Conservation (phyloP, 768 basidiomycete genomes). For the Agaricus blazei region DNA sequence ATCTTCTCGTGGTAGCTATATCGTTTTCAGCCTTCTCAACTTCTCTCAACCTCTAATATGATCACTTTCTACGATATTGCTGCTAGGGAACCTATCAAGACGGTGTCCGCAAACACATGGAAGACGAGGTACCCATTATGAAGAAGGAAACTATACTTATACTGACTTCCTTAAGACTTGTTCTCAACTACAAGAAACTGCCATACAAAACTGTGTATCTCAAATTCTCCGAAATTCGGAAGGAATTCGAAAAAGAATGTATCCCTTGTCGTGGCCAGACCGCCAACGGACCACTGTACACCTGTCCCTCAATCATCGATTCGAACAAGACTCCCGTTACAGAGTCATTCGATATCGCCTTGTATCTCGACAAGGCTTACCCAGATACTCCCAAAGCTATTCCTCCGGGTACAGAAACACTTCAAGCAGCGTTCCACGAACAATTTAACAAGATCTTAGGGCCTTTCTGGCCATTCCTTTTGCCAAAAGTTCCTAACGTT, state of each 20-base stretch:
- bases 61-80: not conserved
- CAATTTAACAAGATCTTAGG: constrained; percentile 8
- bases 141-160: no score
- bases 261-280: no score
- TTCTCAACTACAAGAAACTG: no score
- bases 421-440: constrained; percentile 5
- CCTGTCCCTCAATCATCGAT: constrained; percentile 20
- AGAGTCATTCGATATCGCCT: constrained; percentile 38
- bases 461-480: constrained; percentile 7
- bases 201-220: no score
- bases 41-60: not conserved
- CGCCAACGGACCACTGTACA: constrained; percentile 1
- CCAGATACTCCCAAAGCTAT: constrained; percentile 25
- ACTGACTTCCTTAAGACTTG: no score
- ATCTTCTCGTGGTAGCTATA: no score
- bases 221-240: no score
- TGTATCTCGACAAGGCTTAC: constrained; percentile 41
- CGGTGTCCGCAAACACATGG: constrained; percentile 1
- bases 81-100: not conserved
- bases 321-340: constrained; percentile 28
- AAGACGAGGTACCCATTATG: not conserved
- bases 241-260: no score
- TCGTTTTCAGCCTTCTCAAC: no score
- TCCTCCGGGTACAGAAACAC: constrained; percentile 9
- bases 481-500: not conserved